Conservation (phyloP, 208 protist genomes). For the Herpetomonas samuelpessoai region DNA sequence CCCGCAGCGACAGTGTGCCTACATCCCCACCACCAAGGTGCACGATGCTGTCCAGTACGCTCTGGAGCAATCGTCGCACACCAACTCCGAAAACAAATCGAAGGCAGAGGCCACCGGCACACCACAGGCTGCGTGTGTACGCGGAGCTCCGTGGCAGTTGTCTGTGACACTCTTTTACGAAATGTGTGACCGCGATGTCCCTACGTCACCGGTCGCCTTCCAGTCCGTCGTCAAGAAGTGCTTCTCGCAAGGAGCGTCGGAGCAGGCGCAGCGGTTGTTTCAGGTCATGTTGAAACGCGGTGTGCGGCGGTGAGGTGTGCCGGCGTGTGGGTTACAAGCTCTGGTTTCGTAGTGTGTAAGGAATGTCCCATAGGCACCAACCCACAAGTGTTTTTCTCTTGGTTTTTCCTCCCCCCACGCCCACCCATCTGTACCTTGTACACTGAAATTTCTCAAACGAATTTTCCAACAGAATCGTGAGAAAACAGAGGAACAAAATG, state of each 20-base stretch:
- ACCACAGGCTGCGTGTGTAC: not conserved
- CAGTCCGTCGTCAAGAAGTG: slow-evolving; percentile 68
- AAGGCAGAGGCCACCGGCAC: slow-evolving; percentile 18
- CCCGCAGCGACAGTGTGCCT: slow-evolving; percentile 20
- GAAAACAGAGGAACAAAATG: too few species aligned
- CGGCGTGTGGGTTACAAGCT: slow-evolving; percentile 7
- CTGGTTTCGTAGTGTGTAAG: too few species aligned
- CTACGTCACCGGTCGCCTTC: slow-evolving; percentile 71
- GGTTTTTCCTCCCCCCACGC: too few species aligned
- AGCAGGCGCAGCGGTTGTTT: slow-evolving; percentile 60
- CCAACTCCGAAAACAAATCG: too few species aligned
- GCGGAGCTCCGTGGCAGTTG: slow-evolving; percentile 41
- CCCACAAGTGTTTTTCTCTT: too few species aligned
- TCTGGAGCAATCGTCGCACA: slow-evolving; percentile 46
- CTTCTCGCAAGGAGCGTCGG: slow-evolving; percentile 48
- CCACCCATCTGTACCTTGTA: too few species aligned
- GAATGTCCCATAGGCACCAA: too few species aligned
- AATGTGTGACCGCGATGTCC: slow-evolving; percentile 52
- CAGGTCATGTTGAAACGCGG: slow-evolving; percentile 31
- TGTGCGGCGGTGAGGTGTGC: slow-evolving; percentile 30
- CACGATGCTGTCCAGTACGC: slow-evolving; percentile 86
- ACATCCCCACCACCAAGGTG: slow-evolving; percentile 62
- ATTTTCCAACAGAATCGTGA: too few species aligned
- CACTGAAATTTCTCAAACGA: too few species aligned
- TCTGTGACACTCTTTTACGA: slow-evolving; percentile 58